phyloP scores from a whole-genome alignment of 1,139 yeast genomes.

The Taphrina wiesneri region DNA sequence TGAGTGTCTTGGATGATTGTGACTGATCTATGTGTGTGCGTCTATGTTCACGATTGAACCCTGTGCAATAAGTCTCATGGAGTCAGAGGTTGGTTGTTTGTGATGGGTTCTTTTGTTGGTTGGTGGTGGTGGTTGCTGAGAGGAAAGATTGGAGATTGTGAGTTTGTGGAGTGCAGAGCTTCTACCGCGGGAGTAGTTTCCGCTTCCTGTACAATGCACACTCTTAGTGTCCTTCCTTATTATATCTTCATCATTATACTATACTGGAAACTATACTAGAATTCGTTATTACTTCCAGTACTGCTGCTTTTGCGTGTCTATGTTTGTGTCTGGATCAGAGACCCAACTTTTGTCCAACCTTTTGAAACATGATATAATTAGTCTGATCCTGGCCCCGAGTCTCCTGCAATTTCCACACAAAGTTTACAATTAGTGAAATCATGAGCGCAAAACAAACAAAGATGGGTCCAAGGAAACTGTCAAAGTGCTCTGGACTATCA shows the following conservation, averaged over 20 bases:
- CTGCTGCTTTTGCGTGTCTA: not conserved
- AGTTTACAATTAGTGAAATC: conserved; percentile 68
- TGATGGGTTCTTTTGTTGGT: not conserved
- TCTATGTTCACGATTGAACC: not conserved
- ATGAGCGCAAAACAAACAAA: conserved; percentile 71
- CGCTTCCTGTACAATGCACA: too few relatives aligned
- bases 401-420: conserved; percentile 31
- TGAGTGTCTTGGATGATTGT: not conserved
- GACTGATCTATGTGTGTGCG: not conserved
- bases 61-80: not conserved
- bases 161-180: not conserved
- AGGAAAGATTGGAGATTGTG: not conserved
- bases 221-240: too few relatives aligned
- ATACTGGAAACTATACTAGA: too few relatives aligned
- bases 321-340: not conserved
- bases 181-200: not conserved
- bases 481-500: conserved; percentile 72
- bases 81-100: not conserved
- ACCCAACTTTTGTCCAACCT: not conserved
- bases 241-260: not conserved
- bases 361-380: conserved; percentile 6
- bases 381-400: not conserved
- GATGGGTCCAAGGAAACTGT: conserved; percentile 85
- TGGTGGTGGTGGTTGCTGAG: not conserved
- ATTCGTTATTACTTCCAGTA: too few relatives aligned